Base-by-base conservation (phyloP, 2,329 filamentous ascomycete species). In the Septoria linicola region DNA sequence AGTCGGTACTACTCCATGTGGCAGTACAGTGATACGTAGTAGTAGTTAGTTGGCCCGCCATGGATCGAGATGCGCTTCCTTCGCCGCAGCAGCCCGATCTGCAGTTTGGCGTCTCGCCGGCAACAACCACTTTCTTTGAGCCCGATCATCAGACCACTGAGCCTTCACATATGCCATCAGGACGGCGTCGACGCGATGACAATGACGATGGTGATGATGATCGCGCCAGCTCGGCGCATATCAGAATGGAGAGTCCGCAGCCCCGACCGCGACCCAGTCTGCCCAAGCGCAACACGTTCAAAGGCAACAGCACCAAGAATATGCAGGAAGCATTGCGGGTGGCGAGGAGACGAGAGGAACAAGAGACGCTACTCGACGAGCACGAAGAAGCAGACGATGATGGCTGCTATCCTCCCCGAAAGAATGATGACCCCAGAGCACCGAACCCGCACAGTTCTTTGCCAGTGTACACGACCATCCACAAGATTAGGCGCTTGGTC, bases 401-500 rank as follows among this genome's bases (percentile, higher is more conserved):
- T 66, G 73, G 73, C 4, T 74, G 72, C 53, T 72, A 72, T 49
- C 71, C 67, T 27, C 70, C 62, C 37, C 59, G 59, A 41, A 63
- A 53, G 60, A 69, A 58, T n/a, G 65, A 73, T 42, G 66, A 71
- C 49, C 64, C 73, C 3, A 70, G 72, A 53, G 63, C 64, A 25
- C 68, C 79, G 13, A 81, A 84, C 62, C 74, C 79, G 23, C 82
- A 87, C 68, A 76, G 75, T 16, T 75, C 81, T 57, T 71, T 90
- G 60, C 84, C 85, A 32, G 83, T 90, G 11, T 91, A 90, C 71
- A 86, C 80, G 42, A 90, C 84, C 58, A 89, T 90, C 62, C 87
- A 90, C 49, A 72, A 72, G 41, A 76, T 77, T 55, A 68, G 74
- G 44, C 61, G 73, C 21, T 63, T 77, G 25, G 58, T 78, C 7